Evolutionary conservation across 164 flowering plant genomes (phyloP).

Genomic region (Protea cynaroides): DNA sequence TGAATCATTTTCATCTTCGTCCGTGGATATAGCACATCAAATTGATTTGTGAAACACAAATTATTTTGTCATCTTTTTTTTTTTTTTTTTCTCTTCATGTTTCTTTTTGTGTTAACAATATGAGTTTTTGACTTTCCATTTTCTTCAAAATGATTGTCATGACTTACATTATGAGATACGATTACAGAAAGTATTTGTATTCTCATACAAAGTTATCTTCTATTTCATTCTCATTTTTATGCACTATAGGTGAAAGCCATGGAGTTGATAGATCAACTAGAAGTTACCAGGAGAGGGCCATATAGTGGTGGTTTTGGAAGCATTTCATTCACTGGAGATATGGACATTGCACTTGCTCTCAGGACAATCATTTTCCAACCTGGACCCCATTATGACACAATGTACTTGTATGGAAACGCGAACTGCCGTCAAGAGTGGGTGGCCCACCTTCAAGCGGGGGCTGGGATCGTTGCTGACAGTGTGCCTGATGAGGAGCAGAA

Average conservation of each 20-base stretch:
- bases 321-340: slow-evolving; percentile 73
- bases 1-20: too few species aligned
- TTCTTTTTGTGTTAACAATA: too few species aligned
- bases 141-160: too few species aligned
- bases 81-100: too few species aligned
- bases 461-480: slow-evolving; percentile 88
- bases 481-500: slow-evolving; percentile 70
- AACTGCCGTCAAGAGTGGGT: slow-evolving; percentile 73
- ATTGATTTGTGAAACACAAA: too few species aligned
- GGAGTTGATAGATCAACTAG: slow-evolving; percentile 84
- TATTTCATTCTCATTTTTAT: not conserved
- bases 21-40: too few species aligned
- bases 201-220: too few species aligned
- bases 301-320: slow-evolving; percentile 97
- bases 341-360: slow-evolving; percentile 86
- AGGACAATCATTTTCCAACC: slow-evolving; percentile 92
- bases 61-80: too few species aligned
- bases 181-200: too few species aligned
- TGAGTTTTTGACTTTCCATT: too few species aligned
- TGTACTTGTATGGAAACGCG: slow-evolving; percentile 72
- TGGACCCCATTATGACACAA: slow-evolving; percentile 49
- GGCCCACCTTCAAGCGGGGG: slow-evolving; percentile 90
- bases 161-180: too few species aligned
- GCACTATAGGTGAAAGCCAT: slow-evolving; percentile 77
- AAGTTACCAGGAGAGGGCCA: slow-evolving; percentile 76